phyloP scores from a whole-genome alignment of 2,329 filamentous ascomycete genomes.

The Xylariomycetidae sp. region DNA sequence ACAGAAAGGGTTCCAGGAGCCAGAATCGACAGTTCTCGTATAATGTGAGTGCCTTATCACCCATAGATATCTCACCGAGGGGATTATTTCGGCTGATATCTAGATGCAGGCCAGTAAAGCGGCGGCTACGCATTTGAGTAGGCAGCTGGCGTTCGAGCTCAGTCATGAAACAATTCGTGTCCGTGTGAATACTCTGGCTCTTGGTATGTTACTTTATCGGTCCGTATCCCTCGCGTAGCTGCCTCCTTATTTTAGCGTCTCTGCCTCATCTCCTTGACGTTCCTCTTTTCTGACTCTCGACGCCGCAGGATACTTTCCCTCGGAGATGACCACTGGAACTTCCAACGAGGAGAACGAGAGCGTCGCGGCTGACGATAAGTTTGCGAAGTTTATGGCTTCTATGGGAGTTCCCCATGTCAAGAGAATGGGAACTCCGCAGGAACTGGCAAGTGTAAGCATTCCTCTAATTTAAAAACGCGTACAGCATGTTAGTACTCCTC shows the following conservation, averaged over 20 bases:
- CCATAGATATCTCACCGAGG: no score
- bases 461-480: background rate
- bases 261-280: background rate
- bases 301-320: constrained; percentile 22
- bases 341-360: constrained; percentile 21
- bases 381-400: constrained; percentile 10
- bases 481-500: background rate
- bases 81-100: no score
- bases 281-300: background rate
- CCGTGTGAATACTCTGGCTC: constrained; percentile 23
- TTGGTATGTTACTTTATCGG: constrained; percentile 11
- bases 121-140: constrained; percentile 19
- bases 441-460: constrained; percentile 21
- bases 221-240: background rate
- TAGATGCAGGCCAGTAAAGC: constrained; percentile 20
- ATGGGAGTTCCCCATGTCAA: constrained; percentile 15
- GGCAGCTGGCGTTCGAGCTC: constrained; percentile 23
- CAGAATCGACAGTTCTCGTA: constrained; percentile 22
- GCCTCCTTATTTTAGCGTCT: background rate
- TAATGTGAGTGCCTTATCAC: constrained; percentile 17
- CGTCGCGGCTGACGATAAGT: constrained; percentile 9
- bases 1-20: no score
- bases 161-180: constrained; percentile 23
- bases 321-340: constrained; percentile 19
- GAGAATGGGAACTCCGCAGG: constrained; percentile 20